These are phyloP conservation scores for Geotrichum reessii DNA, from an alignment of 1,139 yeast species.

Conservation along the genomic window DNA sequence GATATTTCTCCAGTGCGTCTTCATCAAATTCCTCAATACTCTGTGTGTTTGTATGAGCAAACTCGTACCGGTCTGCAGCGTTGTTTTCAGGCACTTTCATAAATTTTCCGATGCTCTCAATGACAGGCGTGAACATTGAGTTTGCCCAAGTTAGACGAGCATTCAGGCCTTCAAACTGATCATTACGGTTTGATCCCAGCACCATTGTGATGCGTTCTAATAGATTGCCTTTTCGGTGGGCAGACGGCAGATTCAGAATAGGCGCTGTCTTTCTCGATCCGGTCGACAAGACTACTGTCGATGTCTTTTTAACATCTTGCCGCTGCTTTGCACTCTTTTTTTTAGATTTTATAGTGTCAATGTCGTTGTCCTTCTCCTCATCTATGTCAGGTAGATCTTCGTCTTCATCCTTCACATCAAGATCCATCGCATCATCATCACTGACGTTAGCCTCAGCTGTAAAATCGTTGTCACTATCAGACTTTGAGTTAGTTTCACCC, in stretches of 20 bases:
- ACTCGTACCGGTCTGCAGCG: neutral
- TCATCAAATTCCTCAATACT: neutral
- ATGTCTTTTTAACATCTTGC: neutral
- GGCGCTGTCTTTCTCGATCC: neutral
- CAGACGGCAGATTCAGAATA: constrained; percentile 32
- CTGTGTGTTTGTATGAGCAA: neutral
- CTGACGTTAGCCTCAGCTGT: constrained; percentile 25
- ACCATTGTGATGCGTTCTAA: constrained; percentile 37
- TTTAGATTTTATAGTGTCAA: constrained; percentile 1
- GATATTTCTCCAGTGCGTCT: neutral
- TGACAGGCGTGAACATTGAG: constrained; percentile 30
- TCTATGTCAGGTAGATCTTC: constrained; percentile 8
- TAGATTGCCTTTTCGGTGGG: constrained; percentile 26
- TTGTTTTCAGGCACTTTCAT: constrained; percentile 5
- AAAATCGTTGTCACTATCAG: constrained; percentile 14
- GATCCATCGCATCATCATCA: constrained; percentile 17
- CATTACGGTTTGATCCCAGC: constrained; percentile 36
- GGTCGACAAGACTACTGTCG: neutral
- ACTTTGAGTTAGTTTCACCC: constrained; percentile 9
- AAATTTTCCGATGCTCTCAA: constrained; percentile 18
- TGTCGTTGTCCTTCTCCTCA: constrained; percentile 16
- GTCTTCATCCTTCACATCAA: constrained; percentile 18
- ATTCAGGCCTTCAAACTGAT: constrained; percentile 34
- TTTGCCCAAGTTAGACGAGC: constrained; percentile 38
- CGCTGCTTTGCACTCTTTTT: constrained; percentile 4